Base-by-base conservation (phyloP, 2,329 filamentous ascomycete genomes). In the Hawksworthiomyces lignivorus region DNA sequence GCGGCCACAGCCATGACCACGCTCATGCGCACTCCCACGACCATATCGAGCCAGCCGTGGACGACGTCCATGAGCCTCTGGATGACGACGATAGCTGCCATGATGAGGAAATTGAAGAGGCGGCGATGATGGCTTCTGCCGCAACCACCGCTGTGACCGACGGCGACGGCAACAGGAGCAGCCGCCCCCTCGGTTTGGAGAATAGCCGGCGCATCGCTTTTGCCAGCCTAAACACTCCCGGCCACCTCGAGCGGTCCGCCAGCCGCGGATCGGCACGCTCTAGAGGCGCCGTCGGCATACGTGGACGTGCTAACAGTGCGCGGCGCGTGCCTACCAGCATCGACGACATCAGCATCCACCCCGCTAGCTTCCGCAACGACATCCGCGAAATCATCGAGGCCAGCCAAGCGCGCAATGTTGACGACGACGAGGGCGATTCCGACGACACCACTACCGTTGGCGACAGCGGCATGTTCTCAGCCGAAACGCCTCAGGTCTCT, bases 341-440 rank as follows among this genome's bases (percentile, higher is more conserved):
- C 68, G 63, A 81, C 26, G 75, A 88, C 42, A 83, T 94, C 51
- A 86, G 82, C 58, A 85, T 94, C 39, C 85, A 96, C 58, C 92
- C 92, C 3, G 84, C 87, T 19, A 90, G 83, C 49, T 88, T 97
- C 69, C 75, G 92, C 50, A 85, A 94, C 59, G 87, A 90, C 43
- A 94, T 98, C 15, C 48, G 39, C 31, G 47, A 50, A 43, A 95
- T 98, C 52, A 94, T 97, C 50, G 82, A 82, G 28, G 87, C 86
- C n/a, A 82, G 80, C 46, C 75, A 77, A 38, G 68, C 80, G 34
- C 77, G 76, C 29, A 67, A 70, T 24, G 62, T 62, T 10, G 73
- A 74, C 14, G 73, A 75, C 14, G 70, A 72, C 7, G 64, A 65
- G 14, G 63, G 64, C 8, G 64, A 67, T 7, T 52, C 62, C n/a